A percentile compares a stretch with the other conserved stretches of the same genome.
Conservation (phyloP, 116 monocot genomes). For the Iris pallida region DNA sequence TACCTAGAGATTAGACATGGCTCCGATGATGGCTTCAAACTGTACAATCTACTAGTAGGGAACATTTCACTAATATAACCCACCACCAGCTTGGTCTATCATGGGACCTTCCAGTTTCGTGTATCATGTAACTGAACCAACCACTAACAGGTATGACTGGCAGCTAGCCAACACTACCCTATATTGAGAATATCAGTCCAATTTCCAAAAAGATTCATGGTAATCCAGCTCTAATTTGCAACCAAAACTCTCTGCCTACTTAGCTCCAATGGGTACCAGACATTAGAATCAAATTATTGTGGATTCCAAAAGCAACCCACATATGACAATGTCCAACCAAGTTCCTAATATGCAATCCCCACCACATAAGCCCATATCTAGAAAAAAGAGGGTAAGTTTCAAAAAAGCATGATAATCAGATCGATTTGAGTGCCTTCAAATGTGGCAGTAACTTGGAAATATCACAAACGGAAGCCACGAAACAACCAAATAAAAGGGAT, state of each 20-base stretch:
- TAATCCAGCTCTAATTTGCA: slow-evolving; percentile 9
- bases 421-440: not conserved
- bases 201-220: slow-evolving; percentile 4
- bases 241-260: not conserved
- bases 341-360: slow-evolving; percentile 55
- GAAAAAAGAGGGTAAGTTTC: slow-evolving; percentile 40
- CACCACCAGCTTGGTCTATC: too few relatives aligned
- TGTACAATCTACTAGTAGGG: too few relatives aligned
- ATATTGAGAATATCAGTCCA: slow-evolving; percentile 1
- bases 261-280: not conserved
- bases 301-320: slow-evolving; percentile 8
- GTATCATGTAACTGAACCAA: too few relatives aligned
- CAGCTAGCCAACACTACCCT: too few relatives aligned
- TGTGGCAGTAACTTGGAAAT: not conserved
- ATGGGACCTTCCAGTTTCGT: too few relatives aligned
- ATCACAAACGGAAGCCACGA: not conserved
- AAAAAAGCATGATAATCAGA: slow-evolving; percentile 22
- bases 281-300: slow-evolving; percentile 2
- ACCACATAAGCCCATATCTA: slow-evolving; percentile 55
- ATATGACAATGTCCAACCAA: slow-evolving; percentile 32
- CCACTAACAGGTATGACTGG: too few relatives aligned
- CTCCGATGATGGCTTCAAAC: too few relatives aligned
- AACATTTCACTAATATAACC: too few relatives aligned
- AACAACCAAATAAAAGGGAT: not conserved
- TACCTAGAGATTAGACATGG: too few relatives aligned